Base-by-base conservation (phyloP, 345 rosid species). In the Brassica cretica region DNA sequence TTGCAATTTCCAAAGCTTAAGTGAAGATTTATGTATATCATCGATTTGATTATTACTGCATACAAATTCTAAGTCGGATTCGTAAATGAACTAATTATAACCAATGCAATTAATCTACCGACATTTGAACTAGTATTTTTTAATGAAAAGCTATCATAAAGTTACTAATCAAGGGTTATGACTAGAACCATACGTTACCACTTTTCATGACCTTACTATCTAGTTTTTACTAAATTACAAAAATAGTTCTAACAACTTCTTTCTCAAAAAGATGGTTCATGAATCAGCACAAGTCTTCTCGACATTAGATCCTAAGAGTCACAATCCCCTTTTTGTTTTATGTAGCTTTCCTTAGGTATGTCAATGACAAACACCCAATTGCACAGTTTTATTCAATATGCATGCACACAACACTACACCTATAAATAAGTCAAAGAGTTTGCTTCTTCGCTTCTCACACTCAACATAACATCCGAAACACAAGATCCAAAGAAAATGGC, bases 401-500 rank as follows among this genome's bases (percentile, higher is more conserved):
- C n/a, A 33, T 33, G 37, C 37, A 33, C 25, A 2, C 15, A 18
- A 53, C 64, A 60, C 64, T 25, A 11, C 65, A 5, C 33, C 24
- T 68, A 68, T 68, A 68, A 68, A 27, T 68, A 68, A 32, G 61
- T 10, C 6, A 12, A 58, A 24, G 53, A 33, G 3, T 8, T 39
- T 39, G 12, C 12, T 39, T 39, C 55, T 33, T 6, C 8, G 33
- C 35, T 58, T 56, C 74, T 69, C 18, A 25, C 18, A 6, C 12
- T 9, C 2, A 70, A 41, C 70, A 41, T 12, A 55, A 30, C 32
- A 3, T 10, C 2, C 18, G 10, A 2, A 70, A 53, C 6, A 49
- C 73, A 33, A 33, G 27, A 51, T 5, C 27, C 59, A 53, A 0
- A 69, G 30, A 69, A 8, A 39, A 74, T 87, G 84, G 94, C 93